phyloP scores from a whole-genome alignment of 345 rosid genomes.

The Arabidopsis arenosa region DNA sequence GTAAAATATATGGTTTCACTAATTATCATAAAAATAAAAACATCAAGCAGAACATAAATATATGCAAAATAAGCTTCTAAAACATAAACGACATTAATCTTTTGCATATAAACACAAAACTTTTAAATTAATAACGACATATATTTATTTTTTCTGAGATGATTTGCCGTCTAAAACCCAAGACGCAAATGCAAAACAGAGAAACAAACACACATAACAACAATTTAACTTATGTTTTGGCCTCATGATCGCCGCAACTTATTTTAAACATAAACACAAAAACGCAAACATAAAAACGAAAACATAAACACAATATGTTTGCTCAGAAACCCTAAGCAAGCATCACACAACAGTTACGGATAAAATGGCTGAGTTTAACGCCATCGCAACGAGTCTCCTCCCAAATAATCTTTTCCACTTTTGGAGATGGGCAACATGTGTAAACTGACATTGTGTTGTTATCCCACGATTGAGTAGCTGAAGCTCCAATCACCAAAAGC shows the following conservation, averaged over 20 bases:
- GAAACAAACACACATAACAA: not conserved
- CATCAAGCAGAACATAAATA: too few species aligned
- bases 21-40: too few species aligned
- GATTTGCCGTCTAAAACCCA: not conserved
- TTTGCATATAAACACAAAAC: not conserved
- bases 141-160: too few species aligned
- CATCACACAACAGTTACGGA: conserved; percentile 18
- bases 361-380: not conserved
- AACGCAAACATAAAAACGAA: not conserved
- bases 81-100: not conserved
- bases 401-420: conserved; percentile 43
- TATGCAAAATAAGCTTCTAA: not conserved
- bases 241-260: not conserved
- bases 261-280: not conserved
- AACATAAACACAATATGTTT: not conserved
- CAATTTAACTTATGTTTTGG: not conserved
- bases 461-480: conserved; percentile 30
- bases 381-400: not conserved
- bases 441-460: conserved; percentile 54
- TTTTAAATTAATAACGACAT: too few species aligned
- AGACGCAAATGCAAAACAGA: not conserved
- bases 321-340: conserved; percentile 14
- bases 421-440: conserved; percentile 59
- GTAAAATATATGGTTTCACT: too few species aligned
- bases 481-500: conserved; percentile 70